Conservation (phyloP, 306 rosid genomes). For the Quercus mongolica region DNA sequence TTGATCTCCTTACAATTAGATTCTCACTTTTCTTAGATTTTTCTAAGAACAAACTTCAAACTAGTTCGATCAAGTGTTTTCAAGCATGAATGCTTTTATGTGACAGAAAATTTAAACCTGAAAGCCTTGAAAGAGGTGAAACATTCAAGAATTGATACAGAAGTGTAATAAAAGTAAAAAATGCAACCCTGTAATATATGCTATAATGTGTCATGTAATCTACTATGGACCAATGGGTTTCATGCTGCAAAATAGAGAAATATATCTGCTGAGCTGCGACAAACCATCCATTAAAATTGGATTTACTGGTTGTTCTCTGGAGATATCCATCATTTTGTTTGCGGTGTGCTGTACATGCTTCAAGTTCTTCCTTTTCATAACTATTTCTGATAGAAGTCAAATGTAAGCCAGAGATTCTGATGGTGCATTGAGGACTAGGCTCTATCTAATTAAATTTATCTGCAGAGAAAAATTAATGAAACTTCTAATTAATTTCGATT, state of each 20-base stretch:
- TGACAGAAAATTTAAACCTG: not conserved
- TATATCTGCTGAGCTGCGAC: not conserved
- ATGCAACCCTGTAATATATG: not conserved
- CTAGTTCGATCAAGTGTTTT: not conserved
- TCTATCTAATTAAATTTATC: not conserved
- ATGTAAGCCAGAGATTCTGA: conserved; percentile 9
- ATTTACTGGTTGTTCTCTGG: not conserved
- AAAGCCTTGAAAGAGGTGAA: not conserved
- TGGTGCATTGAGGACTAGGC: not conserved
- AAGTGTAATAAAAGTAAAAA: not conserved
- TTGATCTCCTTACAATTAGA: not conserved
- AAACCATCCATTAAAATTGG: not conserved
- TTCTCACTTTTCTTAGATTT: not conserved
- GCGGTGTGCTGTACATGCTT: not conserved
- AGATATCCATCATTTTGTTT: not conserved
- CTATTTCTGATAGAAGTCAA: not conserved
- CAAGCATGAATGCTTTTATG: not conserved
- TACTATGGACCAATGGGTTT: not conserved
- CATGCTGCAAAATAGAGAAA: not conserved
- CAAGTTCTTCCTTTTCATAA: not conserved
- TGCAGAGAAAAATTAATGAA: conserved; percentile 23
- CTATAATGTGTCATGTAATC: not conserved
- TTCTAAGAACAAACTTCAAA: not conserved
- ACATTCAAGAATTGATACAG: not conserved
- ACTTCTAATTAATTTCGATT: conserved; percentile 21